Percentiles rank a stretch among this genome's conserved stretches.
Evolutionary conservation across 2,329 filamentous ascomycete species (phyloP).

Genomic region (Corinectria fuckeliana): DNA sequence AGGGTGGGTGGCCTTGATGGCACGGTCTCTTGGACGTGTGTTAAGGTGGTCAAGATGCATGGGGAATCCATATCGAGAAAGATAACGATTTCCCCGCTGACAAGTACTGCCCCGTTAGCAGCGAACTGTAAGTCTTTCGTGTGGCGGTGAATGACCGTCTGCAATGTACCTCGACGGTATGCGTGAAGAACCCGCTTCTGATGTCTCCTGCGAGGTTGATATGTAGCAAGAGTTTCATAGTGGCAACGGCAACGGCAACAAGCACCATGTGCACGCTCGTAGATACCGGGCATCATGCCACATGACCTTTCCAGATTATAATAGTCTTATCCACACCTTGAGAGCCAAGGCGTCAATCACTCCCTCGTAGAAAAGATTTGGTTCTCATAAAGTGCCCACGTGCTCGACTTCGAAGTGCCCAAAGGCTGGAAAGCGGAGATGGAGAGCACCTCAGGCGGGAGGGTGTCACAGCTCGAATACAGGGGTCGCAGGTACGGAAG

Average conservation of each 20-base stretch:
- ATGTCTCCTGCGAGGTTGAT: background rate
- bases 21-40: background rate
- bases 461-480: background rate
- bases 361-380: background rate
- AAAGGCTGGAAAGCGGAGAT: conserved; percentile 2
- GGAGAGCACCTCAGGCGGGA: background rate
- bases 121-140: background rate
- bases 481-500: no score
- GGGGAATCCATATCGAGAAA: background rate
- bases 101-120: background rate
- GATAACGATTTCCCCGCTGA: background rate
- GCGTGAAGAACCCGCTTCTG: background rate
- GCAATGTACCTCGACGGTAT: background rate
- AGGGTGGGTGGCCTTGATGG: background rate
- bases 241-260: background rate
- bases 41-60: background rate
- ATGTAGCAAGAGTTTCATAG: background rate
- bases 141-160: background rate
- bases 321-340: no score
- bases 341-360: background rate
- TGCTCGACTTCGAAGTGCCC: background rate
- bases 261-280: background rate
- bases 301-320: no score
- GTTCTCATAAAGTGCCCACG: background rate
- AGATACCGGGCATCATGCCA: background rate